Base-by-base conservation (phyloP, 805 yeast genomes). In the Scheffersomyces coipomensis region DNA sequence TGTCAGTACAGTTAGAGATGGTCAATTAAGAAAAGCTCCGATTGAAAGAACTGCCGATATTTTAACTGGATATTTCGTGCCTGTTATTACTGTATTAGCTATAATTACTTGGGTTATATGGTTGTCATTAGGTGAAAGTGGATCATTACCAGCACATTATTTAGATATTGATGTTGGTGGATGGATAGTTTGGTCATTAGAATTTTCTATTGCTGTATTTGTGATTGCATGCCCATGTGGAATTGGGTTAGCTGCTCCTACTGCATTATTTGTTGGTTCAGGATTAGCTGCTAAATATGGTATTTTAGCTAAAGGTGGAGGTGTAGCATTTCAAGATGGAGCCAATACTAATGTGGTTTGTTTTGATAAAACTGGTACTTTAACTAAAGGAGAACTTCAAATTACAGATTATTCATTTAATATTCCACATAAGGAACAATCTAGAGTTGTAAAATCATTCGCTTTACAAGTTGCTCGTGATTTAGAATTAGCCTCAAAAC, bases 221-320 rank as follows among this genome's bases (percentile, higher is more conserved):
- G 91, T 85, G 2, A 78, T 85, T 36, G 91, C 91, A 0, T 85
- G 95, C 55, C 95, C 95, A 1, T 85, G 93, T 66, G 95, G 91
- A 1, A 77, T 85, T 48, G 93, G 91, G 1, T 65, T 85, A 17
- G 93, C 93, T 18, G 93, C 91, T 1, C 93, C 93, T 1, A 85
- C 91, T 2, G 91, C 93, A 0, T 56, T 85, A 29, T 84, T 82
- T 64, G 88, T 85, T 10, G 93, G 93, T 2, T 71, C 88, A 13
- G 88, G 91, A 0, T 56, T 85, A 36, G 88, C 90, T 26, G 93
- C 93, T 11, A 82, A 80, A 52, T 63, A 79, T 54, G 93, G 91
- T 16, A 79, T 85, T 37, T 66, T 85, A 27, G 88, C 85, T 1
- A 75, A 83, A 46, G 91, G 91, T 13, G 93, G 93, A 5, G 93